Conservation (phyloP, 1,284 basidiomycete species). For the Limonomyces culmigenus region DNA sequence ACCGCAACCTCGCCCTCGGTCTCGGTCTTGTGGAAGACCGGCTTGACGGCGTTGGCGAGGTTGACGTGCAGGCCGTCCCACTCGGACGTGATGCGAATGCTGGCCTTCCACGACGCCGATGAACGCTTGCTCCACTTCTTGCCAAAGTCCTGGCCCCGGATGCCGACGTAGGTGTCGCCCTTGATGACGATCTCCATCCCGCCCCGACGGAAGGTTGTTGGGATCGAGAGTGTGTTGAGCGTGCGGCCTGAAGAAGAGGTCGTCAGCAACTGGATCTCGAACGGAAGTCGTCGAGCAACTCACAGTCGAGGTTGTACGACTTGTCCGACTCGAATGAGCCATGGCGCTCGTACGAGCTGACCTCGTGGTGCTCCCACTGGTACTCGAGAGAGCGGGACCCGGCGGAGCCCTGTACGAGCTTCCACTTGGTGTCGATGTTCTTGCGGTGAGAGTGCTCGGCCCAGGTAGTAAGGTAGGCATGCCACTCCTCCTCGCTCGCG, state of each 20-base stretch:
- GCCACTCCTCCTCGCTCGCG: constrained; percentile 12
- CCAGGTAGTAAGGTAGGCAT: constrained; percentile 14
- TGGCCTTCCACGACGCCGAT: constrained; percentile 7
- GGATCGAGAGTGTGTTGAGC: constrained; percentile 14
- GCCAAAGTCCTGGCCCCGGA: constrained; percentile 6
- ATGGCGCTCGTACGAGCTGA: constrained; percentile 14
- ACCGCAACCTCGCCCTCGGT: constrained; percentile 4
- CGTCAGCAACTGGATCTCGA: not conserved
- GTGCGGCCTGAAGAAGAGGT: constrained; percentile 11
- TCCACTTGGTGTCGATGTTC: constrained; percentile 11
- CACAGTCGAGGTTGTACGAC: constrained; percentile 12
- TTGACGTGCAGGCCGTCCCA: constrained; percentile 9
- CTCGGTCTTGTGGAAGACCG: constrained; percentile 7
- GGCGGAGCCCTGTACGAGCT: constrained; percentile 7
- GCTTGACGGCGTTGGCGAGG: constrained; percentile 7
- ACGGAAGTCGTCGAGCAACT: constrained; percentile 2
- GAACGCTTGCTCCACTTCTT: constrained; percentile 10
- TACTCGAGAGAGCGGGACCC: constrained; percentile 11
- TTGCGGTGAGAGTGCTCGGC: constrained; percentile 11
- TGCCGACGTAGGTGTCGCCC: constrained; percentile 12
- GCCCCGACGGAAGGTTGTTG: constrained; percentile 10
- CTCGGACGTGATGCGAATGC: constrained; percentile 8
- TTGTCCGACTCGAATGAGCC: constrained; percentile 11
- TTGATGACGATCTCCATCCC: constrained; percentile 13
- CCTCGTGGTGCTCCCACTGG: constrained; percentile 14